These are phyloP conservation scores for Pulveroboletus ravenelii DNA, from an alignment of 768 basidiomycete species.

Conservation along the genomic window DNA sequence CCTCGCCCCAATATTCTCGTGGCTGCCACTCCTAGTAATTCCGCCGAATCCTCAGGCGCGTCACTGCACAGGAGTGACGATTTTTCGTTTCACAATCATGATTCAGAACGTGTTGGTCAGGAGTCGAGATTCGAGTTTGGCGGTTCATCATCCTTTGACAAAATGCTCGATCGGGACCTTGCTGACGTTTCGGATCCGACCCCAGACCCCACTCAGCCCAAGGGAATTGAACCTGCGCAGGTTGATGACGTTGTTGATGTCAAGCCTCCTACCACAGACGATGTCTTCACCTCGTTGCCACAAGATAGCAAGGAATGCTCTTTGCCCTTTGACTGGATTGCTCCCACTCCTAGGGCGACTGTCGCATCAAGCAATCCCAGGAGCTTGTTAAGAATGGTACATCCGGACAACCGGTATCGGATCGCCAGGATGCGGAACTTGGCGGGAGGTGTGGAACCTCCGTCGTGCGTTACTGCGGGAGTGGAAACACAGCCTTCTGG, in stretches of 20 bases:
- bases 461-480: slow-evolving; percentile 8
- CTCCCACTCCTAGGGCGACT: slow-evolving; percentile 9
- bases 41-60: slow-evolving; percentile 26
- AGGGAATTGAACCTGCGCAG: slow-evolving; percentile 6
- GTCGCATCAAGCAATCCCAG: slow-evolving; percentile 26
- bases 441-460: slow-evolving; percentile 18
- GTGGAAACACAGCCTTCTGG: slow-evolving; percentile 16
- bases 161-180: slow-evolving; percentile 34
- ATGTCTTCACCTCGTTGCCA: neutral
- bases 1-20: slow-evolving; percentile 37
- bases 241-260: neutral
- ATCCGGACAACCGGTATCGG: slow-evolving; percentile 31
- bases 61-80: slow-evolving; percentile 13
- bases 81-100: slow-evolving; percentile 10
- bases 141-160: slow-evolving; percentile 40
- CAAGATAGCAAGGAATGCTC: slow-evolving; percentile 5
- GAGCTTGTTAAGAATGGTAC: slow-evolving; percentile 31
- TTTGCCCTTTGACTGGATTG: slow-evolving; percentile 20
- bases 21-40: slow-evolving; percentile 47
- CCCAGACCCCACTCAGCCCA: slow-evolving; percentile 15
- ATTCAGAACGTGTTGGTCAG: slow-evolving; percentile 16
- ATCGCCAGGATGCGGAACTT: slow-evolving; percentile 24
- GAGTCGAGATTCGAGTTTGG: slow-evolving; percentile 34
- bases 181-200: slow-evolving; percentile 21
- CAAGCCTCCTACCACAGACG: slow-evolving; percentile 1